Base-by-base conservation (phyloP, 2,329 filamentous ascomycete genomes). In the Verticillium longisporum region DNA sequence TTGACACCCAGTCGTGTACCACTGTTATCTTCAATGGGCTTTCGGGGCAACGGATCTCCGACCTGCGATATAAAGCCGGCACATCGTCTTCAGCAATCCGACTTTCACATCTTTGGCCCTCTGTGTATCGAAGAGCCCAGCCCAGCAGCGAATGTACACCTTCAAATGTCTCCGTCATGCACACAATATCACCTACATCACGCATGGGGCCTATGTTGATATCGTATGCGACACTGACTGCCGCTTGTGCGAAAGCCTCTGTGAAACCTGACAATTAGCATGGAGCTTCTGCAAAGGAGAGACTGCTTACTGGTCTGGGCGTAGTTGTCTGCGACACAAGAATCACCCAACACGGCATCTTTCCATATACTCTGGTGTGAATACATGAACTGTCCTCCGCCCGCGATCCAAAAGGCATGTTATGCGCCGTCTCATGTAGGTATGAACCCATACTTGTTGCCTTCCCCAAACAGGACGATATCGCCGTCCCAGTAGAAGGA, bases 31-130 rank as follows among this genome's bases (percentile, higher is more conserved):
- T 26, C 53, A 10, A 32, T 18, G 33, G 15, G 7, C n/a, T 50
- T n/a, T n/a, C 6, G 1, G 45, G n/a, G 45, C 45, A 50, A 10
- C 18, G 6, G n/a, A n/a, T 13, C 4, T 50, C 45, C n/a, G 45
- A 18, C 18, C 70, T 70, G 1, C 69, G 74, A 73, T 76, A 78
- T 64, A 78, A 4, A 3, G 15, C 11, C 31, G 45, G 45, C 45
- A 50, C 45, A 18, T 55, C 26, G 54, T 33, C 54, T 13, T 55
- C 26, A 9, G 26, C 18, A 26, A 55, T 55, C 11, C 53, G 26
- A 26, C 53, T 55, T 11, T 10, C 53, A 13, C 53, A 55, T 18
- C 11, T 32, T 18, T 55, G 10, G 26, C 53, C 53, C 26, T 55
- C 53, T 21, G 5, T 10, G 53, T 18, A 18, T 11, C n/a, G 53